Percentiles rank a stretch among this genome's conserved stretches.
Conservation (phyloP, 2,329 filamentous ascomycete species). For the Colletotrichum euphorbiae region DNA sequence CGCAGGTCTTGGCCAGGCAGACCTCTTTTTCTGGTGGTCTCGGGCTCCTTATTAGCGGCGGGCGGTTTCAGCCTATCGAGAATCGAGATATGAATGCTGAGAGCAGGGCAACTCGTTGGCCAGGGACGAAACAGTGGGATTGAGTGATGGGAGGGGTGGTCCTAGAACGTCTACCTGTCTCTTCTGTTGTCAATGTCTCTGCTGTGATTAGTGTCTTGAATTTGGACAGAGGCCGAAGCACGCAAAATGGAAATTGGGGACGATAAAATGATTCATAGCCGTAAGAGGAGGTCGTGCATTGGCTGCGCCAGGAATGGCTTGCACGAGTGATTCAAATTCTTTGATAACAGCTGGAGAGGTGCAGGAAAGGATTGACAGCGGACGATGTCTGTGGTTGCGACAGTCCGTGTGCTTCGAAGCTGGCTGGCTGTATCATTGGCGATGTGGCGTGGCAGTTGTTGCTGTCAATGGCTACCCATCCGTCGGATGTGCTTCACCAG, state of each 20-base stretch:
- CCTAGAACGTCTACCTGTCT: not conserved
- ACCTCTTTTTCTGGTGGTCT: conserved; percentile 6
- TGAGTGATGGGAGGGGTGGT: conserved; percentile 5
- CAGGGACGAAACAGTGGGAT: not conserved
- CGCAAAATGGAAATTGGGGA: conserved; percentile 35
- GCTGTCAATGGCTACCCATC: not conserved
- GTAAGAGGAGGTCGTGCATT: not conserved
- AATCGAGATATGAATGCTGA: conserved; percentile 25
- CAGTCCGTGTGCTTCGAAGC: not conserved
- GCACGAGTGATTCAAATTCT: not conserved
- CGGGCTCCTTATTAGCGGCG: conserved; percentile 16
- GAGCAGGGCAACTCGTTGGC: too few species aligned
- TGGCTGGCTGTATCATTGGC: not conserved
- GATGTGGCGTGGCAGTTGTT: conserved; percentile 16
- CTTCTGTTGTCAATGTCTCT: conserved; percentile 13
- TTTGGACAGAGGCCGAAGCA: conserved; percentile 20
- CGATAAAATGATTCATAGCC: conserved; percentile 12
- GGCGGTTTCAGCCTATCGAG: conserved; percentile 28
- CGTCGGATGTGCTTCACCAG: conserved; percentile 5
- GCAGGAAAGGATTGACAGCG: conserved; percentile 1
- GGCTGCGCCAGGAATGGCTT: conserved; percentile 15
- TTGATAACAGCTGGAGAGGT: conserved; percentile 6
- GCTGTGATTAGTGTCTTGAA: conserved; percentile 35
- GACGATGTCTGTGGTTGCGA: not conserved
- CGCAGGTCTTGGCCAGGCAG: not conserved